Evolutionary conservation across 106 monocot species (phyloP).

Genomic region (Platanthera guangdongensis): DNA sequence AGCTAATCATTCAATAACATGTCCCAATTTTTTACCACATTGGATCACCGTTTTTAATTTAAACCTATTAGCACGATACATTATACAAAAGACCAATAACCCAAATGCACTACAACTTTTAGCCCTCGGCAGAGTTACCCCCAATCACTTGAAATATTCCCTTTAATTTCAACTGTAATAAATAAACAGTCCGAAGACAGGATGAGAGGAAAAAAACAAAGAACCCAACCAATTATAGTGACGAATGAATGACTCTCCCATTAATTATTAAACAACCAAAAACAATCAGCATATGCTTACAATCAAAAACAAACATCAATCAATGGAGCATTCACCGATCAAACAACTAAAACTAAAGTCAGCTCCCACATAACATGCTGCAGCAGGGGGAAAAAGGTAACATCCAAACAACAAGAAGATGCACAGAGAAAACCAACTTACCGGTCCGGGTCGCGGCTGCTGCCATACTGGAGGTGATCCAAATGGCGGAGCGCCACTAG

Average conservation of each 20-base stretch:
- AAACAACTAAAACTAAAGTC: neutral
- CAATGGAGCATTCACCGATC: neutral
- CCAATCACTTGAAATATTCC: neutral
- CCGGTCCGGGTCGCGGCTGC: conserved; percentile 14
- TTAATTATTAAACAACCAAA: neutral
- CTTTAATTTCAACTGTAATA: neutral
- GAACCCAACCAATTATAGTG: neutral
- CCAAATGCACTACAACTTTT: neutral
- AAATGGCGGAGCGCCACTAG: conserved; percentile 23
- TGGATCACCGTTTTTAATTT: too few species aligned
- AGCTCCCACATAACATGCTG: neutral
- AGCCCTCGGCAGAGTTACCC: neutral
- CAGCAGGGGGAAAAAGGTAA: neutral
- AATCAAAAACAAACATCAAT: neutral
- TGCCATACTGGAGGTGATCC: conserved; percentile 34
- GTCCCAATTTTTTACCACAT: too few species aligned
- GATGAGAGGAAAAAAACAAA: neutral
- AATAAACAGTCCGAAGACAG: neutral
- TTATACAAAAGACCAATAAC: too few species aligned
- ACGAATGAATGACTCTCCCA: neutral
- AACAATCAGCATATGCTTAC: neutral
- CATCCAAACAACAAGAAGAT: neutral
- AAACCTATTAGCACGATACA: too few species aligned
- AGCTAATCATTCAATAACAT: too few species aligned
- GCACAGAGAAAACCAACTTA: neutral